Base-by-base conservation (phyloP, 208 protist species). In the Leishmania braziliensis region DNA sequence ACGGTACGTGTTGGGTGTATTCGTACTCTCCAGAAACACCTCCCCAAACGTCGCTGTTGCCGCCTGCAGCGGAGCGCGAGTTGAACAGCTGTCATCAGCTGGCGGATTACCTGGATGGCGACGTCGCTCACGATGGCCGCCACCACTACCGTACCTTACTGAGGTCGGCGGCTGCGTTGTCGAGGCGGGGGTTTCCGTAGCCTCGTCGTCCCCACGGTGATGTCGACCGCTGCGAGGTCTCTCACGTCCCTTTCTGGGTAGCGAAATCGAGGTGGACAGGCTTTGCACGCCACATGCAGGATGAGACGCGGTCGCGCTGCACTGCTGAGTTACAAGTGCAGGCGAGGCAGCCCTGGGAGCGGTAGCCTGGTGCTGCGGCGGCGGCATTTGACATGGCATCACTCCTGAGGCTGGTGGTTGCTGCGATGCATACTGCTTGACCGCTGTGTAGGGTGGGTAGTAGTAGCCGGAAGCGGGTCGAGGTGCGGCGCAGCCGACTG, bases 331-430 rank as follows among this genome's bases (percentile, higher is more conserved):
- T 23, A 51, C 48, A 1, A 14, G 46, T n/a, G 46, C 46, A 51
- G 46, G 69, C 69, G 46, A 43, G 12, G 43, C 2, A n/a, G 39
- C n/a, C 26, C 69, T 53, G 12, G 26, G 36, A 10, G 69, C 6
- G 3, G n/a, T 73, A 5, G 23, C 8, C n/a, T 73, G 43, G 23
- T 63, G 1, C 76, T 54, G 18, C 60, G 56, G 54, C 56, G 76
- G 46, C 70, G 81, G 5, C 68, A 71, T 20, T 80, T 84, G 76
- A 39, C 81, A 23, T 56, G 58, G 39, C 69, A 71, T 33, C 76
- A 77, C 51, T 29, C 76, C 23, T 46, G 56, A 0, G 46, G 46
- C 26, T 72, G 74, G 39, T 36, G 69, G 69, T 36, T 29, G 46
- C 69, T n/a, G 48, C 20, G 39, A 33, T 29, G 26, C 69, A 51